These are phyloP conservation scores for carrot (Daucus carota) DNA, from an alignment of 129 eudicot genomes.

Conservation along the genomic window DH1_v3.0 NC_030384.2:38578501-38579000, in stretches of 20 bases:
- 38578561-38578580: not conserved
- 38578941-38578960: not conserved
- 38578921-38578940: not conserved
- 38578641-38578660: not conserved
- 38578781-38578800: too few species aligned
- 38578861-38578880: not conserved
- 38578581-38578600: not conserved
- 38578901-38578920: conserved; percentile 1
- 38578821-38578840: not conserved
- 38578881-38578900: not conserved
- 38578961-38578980: conserved; percentile 6
- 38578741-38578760: too few species aligned
- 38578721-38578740: not conserved
- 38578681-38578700: not conserved
- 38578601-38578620: not conserved
- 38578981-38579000: conserved; percentile 10
- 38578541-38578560: too few species aligned
- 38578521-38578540: not conserved
- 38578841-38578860: not conserved
- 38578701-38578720: not conserved
- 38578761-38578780: too few species aligned
- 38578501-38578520: not conserved
- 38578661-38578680: not conserved
- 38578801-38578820: too few species aligned
- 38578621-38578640: not conserved